Percentiles rank a stretch among this genome's conserved stretches.
These are phyloP conservation scores for Agroathelia rolfsii DNA, from an alignment of 1,284 basidiomycete genomes.

Conservation along the genomic window DNA sequence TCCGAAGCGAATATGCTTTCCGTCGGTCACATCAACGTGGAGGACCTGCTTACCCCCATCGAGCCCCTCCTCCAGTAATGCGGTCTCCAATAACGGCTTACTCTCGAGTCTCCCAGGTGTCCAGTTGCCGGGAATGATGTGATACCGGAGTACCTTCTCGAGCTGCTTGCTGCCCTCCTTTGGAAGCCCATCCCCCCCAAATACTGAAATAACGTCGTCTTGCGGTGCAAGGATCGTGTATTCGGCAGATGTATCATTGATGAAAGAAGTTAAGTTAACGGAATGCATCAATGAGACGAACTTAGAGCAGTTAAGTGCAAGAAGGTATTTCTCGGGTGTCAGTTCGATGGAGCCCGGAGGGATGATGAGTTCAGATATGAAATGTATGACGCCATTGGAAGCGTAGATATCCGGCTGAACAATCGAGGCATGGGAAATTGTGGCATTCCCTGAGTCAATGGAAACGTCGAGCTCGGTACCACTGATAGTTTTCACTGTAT, in stretches of 20 bases:
- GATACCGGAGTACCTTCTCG: slow-evolving; percentile 66
- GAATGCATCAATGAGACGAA: slow-evolving; percentile 87
- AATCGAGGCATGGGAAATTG: slow-evolving; percentile 57
- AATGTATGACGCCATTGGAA: slow-evolving; percentile 91
- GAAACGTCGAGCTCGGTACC: slow-evolving; percentile 59
- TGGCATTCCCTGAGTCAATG: slow-evolving; percentile 41
- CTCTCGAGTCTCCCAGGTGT: slow-evolving; percentile 58
- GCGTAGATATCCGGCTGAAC: slow-evolving; percentile 77
- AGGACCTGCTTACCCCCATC: slow-evolving; percentile 66
- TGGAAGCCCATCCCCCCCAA: slow-evolving; percentile 46
- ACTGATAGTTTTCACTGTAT: slow-evolving; percentile 61
- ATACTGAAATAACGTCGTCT: slow-evolving; percentile 73
- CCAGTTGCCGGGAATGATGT: slow-evolving; percentile 79
- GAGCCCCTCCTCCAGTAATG: slow-evolving; percentile 59
- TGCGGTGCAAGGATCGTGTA: slow-evolving; percentile 84
- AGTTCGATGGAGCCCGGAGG: slow-evolving; percentile 69
- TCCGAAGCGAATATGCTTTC: slow-evolving; percentile 69
- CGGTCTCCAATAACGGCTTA: slow-evolving; percentile 72
- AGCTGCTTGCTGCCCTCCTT: slow-evolving; percentile 57
- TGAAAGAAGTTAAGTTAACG: slow-evolving; percentile 65
- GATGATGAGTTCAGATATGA: slow-evolving; percentile 76
- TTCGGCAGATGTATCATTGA: slow-evolving; percentile 64
- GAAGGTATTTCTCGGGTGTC: slow-evolving; percentile 88
- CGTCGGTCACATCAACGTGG: slow-evolving; percentile 52
- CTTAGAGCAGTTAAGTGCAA: slow-evolving; percentile 81